Evolutionary conservation across 352 stramenopile genomes (phyloP).

Genomic region (Saprolegnia parasitica): DNA sequence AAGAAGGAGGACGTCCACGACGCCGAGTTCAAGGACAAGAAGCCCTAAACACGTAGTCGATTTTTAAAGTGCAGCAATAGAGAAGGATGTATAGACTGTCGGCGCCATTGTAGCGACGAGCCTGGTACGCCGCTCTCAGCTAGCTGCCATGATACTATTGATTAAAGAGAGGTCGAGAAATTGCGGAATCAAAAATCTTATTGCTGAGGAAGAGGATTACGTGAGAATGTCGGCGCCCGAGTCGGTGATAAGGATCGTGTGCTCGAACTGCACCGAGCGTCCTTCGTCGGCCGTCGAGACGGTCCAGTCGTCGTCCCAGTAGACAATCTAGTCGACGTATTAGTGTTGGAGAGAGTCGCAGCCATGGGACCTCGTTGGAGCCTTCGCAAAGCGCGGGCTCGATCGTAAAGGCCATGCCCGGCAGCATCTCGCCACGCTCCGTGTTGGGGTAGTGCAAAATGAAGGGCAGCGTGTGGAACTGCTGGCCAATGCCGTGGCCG

Average conservation of each 20-base stretch:
- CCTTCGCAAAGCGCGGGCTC: slow-evolving; percentile 96
- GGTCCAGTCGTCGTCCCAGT: slow-evolving; percentile 97
- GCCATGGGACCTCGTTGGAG: slow-evolving; percentile 53
- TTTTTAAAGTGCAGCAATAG: slow-evolving; percentile 23
- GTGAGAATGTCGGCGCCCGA: slow-evolving; percentile 94
- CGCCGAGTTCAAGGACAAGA: slow-evolving; percentile 97
- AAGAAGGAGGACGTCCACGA: slow-evolving; percentile 88
- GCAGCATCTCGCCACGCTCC: slow-evolving; percentile 71
- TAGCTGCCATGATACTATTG: too few species aligned
- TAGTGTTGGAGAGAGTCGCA: background rate
- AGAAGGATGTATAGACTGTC: slow-evolving; percentile 4
- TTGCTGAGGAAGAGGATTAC: background rate
- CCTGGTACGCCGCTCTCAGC: too few species aligned
- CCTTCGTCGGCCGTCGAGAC: slow-evolving; percentile 91
- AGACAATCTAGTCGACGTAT: slow-evolving; percentile 49
- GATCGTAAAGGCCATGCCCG: slow-evolving; percentile 98
- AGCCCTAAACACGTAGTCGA: slow-evolving; percentile 50
- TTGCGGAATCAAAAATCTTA: too few species aligned
- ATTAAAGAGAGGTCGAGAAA: too few species aligned
- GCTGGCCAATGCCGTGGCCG: slow-evolving; percentile 93
- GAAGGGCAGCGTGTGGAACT: slow-evolving; percentile 95
- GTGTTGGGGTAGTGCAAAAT: slow-evolving; percentile 89
- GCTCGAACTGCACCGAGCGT: slow-evolving; percentile 95
- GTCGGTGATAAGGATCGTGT: slow-evolving; percentile 96
- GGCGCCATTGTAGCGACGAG: too few species aligned